These are phyloP conservation scores for Chaetomium olivaceum DNA, from an alignment of 2,329 filamentous ascomycete genomes.

Conservation along the genomic window DNA sequence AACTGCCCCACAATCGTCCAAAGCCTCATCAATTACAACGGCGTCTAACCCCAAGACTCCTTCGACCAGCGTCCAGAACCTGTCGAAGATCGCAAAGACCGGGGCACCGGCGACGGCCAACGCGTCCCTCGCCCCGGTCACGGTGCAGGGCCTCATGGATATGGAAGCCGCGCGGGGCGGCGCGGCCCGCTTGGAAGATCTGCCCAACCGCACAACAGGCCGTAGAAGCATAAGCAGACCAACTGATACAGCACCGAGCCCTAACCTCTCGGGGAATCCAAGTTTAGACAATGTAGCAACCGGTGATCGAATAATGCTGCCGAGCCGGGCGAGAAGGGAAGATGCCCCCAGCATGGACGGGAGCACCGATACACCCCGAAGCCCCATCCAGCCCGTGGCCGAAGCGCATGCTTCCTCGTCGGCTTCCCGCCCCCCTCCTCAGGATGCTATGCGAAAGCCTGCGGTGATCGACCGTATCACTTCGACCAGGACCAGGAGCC, in stretches of 20 bases:
- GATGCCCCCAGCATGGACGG: slow-evolving; percentile 50
- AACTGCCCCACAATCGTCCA: slow-evolving; percentile 47
- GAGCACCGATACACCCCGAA: slow-evolving; percentile 47
- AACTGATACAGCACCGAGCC: slow-evolving; percentile 43
- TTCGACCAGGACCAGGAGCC: slow-evolving; percentile 45
- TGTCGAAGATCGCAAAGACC: slow-evolving; percentile 47
- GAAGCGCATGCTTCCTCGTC: slow-evolving; percentile 37
- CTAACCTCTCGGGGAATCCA: slow-evolving; percentile 41
- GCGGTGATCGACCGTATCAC: slow-evolving; percentile 59
- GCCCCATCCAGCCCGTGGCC: slow-evolving; percentile 42
- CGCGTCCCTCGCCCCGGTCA: slow-evolving; percentile 52
- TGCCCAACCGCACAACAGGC: slow-evolving; percentile 40
- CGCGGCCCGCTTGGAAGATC: slow-evolving; percentile 46
- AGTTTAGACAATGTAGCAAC: slow-evolving; percentile 40
- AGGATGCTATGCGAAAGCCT: slow-evolving; percentile 47
- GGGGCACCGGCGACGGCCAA: slow-evolving; percentile 46
- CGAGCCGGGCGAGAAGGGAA: slow-evolving; percentile 43
- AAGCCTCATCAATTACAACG: slow-evolving; percentile 51
- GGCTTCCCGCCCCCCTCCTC: slow-evolving; percentile 35
- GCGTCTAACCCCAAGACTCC: slow-evolving; percentile 48
- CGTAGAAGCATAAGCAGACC: slow-evolving; percentile 47
- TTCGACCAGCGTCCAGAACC: slow-evolving; percentile 42
- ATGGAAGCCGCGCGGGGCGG: slow-evolving; percentile 48
- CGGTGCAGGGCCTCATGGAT: slow-evolving; percentile 51
- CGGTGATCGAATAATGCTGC: slow-evolving; percentile 36